These are phyloP conservation scores for Exophiala alcalophila DNA, from an alignment of 2,329 filamentous ascomycete species.

Conservation along the genomic window DNA sequence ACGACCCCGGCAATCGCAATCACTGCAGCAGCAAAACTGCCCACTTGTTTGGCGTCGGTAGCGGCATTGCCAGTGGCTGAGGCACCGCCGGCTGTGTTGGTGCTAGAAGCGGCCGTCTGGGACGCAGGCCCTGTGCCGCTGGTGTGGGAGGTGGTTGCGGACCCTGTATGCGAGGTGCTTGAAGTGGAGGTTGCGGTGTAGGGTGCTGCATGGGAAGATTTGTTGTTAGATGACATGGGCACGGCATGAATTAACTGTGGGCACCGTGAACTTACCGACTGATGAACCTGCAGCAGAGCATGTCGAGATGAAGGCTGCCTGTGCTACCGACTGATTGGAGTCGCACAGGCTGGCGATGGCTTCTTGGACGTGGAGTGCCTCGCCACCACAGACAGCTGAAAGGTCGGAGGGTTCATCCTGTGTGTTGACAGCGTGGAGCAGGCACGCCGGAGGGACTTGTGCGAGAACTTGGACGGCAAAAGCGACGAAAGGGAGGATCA, in stretches of 20 bases:
- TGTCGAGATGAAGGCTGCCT: slow-evolving; percentile 40
- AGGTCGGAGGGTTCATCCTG: slow-evolving; percentile 40
- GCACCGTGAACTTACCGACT: slow-evolving; percentile 38
- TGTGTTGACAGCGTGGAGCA: slow-evolving; percentile 49
- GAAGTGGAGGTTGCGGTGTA: slow-evolving; percentile 34
- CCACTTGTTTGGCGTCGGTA: slow-evolving; percentile 33
- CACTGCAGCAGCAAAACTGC: slow-evolving; percentile 36
- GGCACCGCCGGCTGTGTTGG: slow-evolving; percentile 30
- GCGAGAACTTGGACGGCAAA: slow-evolving; percentile 42
- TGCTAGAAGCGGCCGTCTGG: slow-evolving; percentile 24
- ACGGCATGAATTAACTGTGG: no score
- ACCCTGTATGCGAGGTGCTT: slow-evolving; percentile 28
- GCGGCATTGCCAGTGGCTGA: slow-evolving; percentile 36
- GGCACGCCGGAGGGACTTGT: slow-evolving; percentile 49
- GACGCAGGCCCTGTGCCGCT: slow-evolving; percentile 18
- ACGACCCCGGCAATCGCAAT: slow-evolving; percentile 43
- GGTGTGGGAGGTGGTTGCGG: slow-evolving; percentile 21
- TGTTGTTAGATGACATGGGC: slow-evolving; percentile 3
- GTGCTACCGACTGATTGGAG: slow-evolving; percentile 33
- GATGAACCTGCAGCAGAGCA: slow-evolving; percentile 41
- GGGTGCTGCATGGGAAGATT: slow-evolving; percentile 30
- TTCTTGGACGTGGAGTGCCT: slow-evolving; percentile 36
- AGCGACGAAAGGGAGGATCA: slow-evolving; percentile 47
- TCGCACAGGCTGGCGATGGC: slow-evolving; percentile 39
- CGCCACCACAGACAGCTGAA: slow-evolving; percentile 39